phyloP scores from a whole-genome alignment of 2,329 filamentous ascomycete species.

The Penicillium nordicum region DNA sequence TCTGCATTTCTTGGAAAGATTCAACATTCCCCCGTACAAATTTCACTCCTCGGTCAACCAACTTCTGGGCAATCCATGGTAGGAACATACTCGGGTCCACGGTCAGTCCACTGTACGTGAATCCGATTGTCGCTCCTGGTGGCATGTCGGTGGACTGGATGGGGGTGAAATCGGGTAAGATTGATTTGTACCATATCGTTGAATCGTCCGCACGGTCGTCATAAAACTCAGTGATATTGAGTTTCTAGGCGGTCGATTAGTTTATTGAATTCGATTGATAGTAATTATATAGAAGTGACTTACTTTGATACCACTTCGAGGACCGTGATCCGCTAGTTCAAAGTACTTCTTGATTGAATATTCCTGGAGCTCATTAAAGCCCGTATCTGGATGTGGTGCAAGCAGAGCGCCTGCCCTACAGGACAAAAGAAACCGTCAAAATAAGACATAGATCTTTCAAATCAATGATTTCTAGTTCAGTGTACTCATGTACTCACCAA shows the following conservation, averaged over 20 bases:
- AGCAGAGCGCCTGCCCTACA: not conserved
- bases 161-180: not conserved
- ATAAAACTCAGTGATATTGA: not conserved
- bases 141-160: not conserved
- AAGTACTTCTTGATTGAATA: not conserved
- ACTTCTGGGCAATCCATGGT: not conserved
- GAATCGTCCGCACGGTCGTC: not conserved
- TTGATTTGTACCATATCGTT: not conserved
- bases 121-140: not conserved
- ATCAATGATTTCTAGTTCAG: not conserved
- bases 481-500: not conserved
- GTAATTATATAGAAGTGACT: not conserved
- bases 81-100: not conserved
- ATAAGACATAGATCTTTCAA: not conserved
- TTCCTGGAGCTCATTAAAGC: not conserved
- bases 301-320: not conserved
- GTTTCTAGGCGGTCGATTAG: not conserved
- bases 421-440: not conserved
- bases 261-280: not conserved
- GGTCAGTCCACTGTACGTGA: not conserved
- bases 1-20: not conserved
- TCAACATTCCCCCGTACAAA: not conserved
- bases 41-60: not conserved
- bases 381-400: not conserved
- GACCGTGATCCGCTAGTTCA: not conserved